phyloP scores from a whole-genome alignment of 2,329 filamentous ascomycete species.

The Pseudogymnoascus sp. region DNA sequence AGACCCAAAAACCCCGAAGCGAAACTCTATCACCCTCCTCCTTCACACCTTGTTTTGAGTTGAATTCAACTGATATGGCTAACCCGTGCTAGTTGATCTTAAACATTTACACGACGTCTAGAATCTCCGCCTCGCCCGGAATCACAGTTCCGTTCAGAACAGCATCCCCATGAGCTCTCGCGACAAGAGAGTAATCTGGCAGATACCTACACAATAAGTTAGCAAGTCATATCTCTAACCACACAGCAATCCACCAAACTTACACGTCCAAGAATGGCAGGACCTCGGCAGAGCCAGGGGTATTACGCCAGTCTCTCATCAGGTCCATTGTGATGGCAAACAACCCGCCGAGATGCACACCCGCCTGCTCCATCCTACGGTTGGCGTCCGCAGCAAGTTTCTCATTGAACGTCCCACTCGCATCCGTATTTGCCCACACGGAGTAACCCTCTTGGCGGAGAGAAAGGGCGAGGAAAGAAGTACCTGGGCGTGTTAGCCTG shows the following conservation, averaged over 20 bases:
- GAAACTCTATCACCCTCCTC: not conserved
- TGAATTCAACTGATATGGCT: not conserved
- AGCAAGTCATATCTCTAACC: not conserved
- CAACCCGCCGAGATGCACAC: conserved; percentile 43
- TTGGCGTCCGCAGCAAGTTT: conserved; percentile 58
- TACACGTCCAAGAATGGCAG: conserved; percentile 54
- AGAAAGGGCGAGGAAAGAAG: conserved; percentile 64
- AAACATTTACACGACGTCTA: conserved; percentile 2
- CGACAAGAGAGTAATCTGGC: conserved; percentile 57
- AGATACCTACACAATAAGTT: conserved; percentile 36
- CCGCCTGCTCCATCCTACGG: conserved; percentile 56
- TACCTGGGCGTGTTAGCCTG: conserved; percentile 36
- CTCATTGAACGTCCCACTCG: conserved; percentile 55
- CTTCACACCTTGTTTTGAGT: not conserved
- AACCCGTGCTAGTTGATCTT: not conserved
- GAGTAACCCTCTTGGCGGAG: conserved; percentile 63
- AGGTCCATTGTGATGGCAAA: conserved; percentile 26
- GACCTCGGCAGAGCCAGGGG: conserved; percentile 45
- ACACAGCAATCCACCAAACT: conserved; percentile 11
- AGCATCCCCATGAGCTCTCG: conserved; percentile 52
- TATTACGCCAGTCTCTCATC: conserved; percentile 26
- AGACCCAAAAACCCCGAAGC: not conserved
- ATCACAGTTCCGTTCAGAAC: conserved; percentile 51
- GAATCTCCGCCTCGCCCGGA: conserved; percentile 41
- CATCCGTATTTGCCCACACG: conserved; percentile 67